These are phyloP conservation scores for Hypoxylon crocopeplum DNA, from an alignment of 495 filamentous ascomycete species.

Conservation along the genomic window DNA sequence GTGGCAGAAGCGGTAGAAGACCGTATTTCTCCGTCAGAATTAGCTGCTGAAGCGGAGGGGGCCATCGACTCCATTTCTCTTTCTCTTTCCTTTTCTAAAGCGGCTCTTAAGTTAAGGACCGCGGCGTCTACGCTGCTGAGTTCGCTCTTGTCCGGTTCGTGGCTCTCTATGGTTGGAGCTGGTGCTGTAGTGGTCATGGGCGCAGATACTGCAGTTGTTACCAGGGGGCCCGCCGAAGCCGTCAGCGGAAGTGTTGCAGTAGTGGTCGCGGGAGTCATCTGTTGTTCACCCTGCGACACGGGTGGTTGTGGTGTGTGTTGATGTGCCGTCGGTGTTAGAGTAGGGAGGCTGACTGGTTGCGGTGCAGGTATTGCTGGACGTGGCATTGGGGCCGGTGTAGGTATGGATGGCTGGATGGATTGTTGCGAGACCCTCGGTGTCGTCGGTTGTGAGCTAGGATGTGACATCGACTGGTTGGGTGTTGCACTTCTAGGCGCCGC, in stretches of 20 bases:
- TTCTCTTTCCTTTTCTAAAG: constrained; percentile 36
- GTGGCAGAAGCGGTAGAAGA: constrained; percentile 15
- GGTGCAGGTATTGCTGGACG: constrained; percentile 42
- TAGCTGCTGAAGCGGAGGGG: constrained; percentile 7
- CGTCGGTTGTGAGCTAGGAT: constrained; percentile 27
- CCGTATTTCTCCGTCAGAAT: constrained; percentile 15
- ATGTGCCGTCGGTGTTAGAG: constrained; percentile 32
- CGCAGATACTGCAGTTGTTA: not conserved
- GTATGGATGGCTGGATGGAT: constrained; percentile 7
- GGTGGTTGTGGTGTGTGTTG: constrained; percentile 28
- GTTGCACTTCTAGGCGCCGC: constrained; percentile 26
- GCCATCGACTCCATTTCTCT: constrained; percentile 32
- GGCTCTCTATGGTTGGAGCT: constrained; percentile 1
- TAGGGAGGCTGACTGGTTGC: constrained; percentile 42
- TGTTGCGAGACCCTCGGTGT: constrained; percentile 27
- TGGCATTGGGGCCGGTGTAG: constrained; percentile 12
- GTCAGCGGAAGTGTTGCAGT: constrained; percentile 12
- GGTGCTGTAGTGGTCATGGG: not conserved
- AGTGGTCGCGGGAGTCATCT: constrained; percentile 8
- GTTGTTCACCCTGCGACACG: constrained; percentile 12
- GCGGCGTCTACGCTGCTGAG: constrained; percentile 38
- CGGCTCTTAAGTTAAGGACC: constrained; percentile 35
- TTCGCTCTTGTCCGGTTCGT: constrained; percentile 21
- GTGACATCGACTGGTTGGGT: constrained; percentile 27
- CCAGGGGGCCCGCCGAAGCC: not conserved